Conservation (phyloP, 2,329 filamentous ascomycete genomes). For the Trichoderma harzianum region DNA sequence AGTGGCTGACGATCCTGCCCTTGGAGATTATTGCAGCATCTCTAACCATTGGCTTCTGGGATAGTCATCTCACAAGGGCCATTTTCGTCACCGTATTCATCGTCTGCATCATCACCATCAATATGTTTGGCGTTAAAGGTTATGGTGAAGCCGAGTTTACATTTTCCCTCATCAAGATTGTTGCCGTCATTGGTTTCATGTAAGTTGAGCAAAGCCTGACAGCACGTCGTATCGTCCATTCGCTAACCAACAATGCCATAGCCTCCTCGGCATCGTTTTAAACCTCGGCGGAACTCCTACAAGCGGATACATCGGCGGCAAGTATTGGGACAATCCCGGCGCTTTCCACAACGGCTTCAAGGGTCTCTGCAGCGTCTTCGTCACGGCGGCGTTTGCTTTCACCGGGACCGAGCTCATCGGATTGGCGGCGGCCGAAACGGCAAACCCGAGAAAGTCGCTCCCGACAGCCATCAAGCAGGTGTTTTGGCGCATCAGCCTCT, state of each 20-base stretch:
- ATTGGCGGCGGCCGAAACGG: slow-evolving; percentile 72
- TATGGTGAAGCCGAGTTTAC: slow-evolving; percentile 90
- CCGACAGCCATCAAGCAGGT: slow-evolving; percentile 89
- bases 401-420: slow-evolving; percentile 73
- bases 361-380: slow-evolving; percentile 73
- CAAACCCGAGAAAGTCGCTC: slow-evolving; percentile 73
- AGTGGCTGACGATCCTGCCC: slow-evolving; percentile 82
- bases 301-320: slow-evolving; percentile 74
- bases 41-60: slow-evolving; percentile 82
- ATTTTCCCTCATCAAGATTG: slow-evolving; percentile 81
- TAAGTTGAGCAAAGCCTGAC: slow-evolving; percentile 38
- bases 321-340: slow-evolving; percentile 73
- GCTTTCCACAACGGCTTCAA: slow-evolving; percentile 81
- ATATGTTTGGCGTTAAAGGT: slow-evolving; percentile 81
- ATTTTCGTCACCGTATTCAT: slow-evolving; percentile 85
- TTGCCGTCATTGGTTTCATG: slow-evolving; percentile 86
- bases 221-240: background rate
- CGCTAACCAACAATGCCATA: slow-evolving; percentile 31
- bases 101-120: slow-evolving; percentile 71
- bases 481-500: slow-evolving; percentile 88
- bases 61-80: slow-evolving; percentile 58
- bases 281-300: slow-evolving; percentile 75
- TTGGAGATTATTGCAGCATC: slow-evolving; percentile 85
- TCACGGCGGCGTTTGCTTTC: slow-evolving; percentile 73
- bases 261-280: slow-evolving; percentile 78